phyloP scores from a whole-genome alignment of 2,329 filamentous ascomycete genomes.

The Fusarium sp. region DNA sequence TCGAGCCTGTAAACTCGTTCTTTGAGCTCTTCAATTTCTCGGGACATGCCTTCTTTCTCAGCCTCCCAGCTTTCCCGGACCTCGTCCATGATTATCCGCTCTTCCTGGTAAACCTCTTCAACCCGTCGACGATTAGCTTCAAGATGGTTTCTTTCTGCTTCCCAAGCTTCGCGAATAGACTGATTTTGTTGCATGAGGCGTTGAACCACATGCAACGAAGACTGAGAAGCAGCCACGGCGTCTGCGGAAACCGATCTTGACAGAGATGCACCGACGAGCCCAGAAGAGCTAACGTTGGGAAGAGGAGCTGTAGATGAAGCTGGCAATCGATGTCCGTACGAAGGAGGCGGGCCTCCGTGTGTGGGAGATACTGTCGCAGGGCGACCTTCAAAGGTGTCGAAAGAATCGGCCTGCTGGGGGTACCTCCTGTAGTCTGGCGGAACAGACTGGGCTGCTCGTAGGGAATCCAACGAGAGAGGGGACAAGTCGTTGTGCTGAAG shows the following conservation, averaged over 20 bases:
- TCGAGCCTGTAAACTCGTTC: conserved; percentile 54
- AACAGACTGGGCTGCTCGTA: conserved; percentile 41
- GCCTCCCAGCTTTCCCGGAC: conserved; percentile 60
- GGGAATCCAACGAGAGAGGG: conserved; percentile 44
- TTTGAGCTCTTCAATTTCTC: conserved; percentile 57
- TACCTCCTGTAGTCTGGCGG: conserved; percentile 23
- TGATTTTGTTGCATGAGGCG: conserved; percentile 57
- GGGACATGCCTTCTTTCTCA: conserved; percentile 57
- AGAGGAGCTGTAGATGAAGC: conserved; percentile 40
- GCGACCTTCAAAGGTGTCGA: conserved; percentile 19
- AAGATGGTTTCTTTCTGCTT: conserved; percentile 64
- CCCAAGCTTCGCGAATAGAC: conserved; percentile 62
- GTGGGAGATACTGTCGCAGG: conserved; percentile 36
- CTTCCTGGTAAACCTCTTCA: conserved; percentile 67
- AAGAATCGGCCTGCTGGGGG: conserved; percentile 35
- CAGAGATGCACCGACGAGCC: conserved; percentile 42
- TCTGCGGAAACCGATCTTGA: conserved; percentile 49
- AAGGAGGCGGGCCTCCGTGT: conserved; percentile 27
- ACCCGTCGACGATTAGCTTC: conserved; percentile 65
- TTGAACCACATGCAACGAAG: conserved; percentile 53
- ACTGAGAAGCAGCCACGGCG: conserved; percentile 48
- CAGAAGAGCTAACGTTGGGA: conserved; percentile 35
- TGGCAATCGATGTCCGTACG: conserved; percentile 31
- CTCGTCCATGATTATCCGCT: conserved; percentile 65
- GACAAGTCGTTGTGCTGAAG: conserved; percentile 26